Evolutionary conservation across 140 eudicot species (phyloP).

Genomic region (Cichorium intybus): DNA sequence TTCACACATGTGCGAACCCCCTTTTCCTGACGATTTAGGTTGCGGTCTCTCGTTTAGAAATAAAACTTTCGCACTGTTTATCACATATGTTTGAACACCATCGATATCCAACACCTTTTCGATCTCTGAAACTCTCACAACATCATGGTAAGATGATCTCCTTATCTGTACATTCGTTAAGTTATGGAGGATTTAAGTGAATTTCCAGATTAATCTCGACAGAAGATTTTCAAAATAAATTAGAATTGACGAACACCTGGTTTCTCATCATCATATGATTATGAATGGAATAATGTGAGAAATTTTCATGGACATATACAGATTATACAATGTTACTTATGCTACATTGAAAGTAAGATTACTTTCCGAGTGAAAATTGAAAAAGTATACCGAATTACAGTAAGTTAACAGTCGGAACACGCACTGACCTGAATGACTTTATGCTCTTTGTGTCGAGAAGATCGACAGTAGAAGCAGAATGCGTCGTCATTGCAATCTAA

Average conservation of each 20-base stretch:
- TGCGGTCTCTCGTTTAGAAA: slow-evolving; percentile 29
- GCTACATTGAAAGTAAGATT: slow-evolving; percentile 20
- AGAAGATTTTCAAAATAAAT: neutral
- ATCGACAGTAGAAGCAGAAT: slow-evolving; percentile 81
- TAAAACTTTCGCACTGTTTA: slow-evolving; percentile 28
- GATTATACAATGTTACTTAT: neutral
- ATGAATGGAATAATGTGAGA: slow-evolving; percentile 4
- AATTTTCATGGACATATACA: neutral
- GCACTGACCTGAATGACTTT: slow-evolving; percentile 67
- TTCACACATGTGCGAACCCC: slow-evolving; percentile 68
- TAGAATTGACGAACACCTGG: neutral
- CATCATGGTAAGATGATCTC: slow-evolving; percentile 30
- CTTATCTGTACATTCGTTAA: slow-evolving; percentile 19
- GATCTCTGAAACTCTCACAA: slow-evolving; percentile 30
- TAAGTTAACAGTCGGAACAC: neutral
- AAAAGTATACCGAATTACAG: neutral
- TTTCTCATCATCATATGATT: neutral
- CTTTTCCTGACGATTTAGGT: slow-evolving; percentile 62
- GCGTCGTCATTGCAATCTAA: slow-evolving; percentile 61
- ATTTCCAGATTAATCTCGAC: neutral
- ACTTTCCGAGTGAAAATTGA: too few species aligned
- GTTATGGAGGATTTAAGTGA: neutral
- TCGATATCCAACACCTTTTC: slow-evolving; percentile 22
- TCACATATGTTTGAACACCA: slow-evolving; percentile 27
- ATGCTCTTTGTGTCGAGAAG: slow-evolving; percentile 74